Evolutionary conservation across 768 basidiomycete species (phyloP), one percentile per base, ranked within the genome.

Genomic region (Podaxis pistillaris): DNA sequence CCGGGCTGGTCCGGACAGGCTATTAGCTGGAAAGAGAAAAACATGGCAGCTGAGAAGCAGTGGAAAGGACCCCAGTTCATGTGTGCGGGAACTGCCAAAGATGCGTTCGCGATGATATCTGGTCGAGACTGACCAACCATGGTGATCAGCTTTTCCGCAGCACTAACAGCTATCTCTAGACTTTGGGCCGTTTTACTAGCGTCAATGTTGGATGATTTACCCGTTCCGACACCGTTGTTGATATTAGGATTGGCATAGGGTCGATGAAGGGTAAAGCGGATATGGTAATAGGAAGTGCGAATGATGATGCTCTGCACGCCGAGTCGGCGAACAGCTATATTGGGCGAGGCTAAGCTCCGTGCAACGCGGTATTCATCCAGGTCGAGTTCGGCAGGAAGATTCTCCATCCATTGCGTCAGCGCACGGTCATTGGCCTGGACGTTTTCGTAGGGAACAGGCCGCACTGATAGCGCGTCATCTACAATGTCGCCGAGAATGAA

Each of bases 21-120:
- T 68, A 93, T 88, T 54, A 93, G 82, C 68, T 93, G 91, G 76
- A 93, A 93, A n/a, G 90, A 89, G 82, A 93, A 92, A 76, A 93
- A 93, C 87, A 93, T 92, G 54, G 90, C 90, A 19, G 92, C 90
- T 53, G 88, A 88, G 78, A 93, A 93, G 67, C 88, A 85, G 69
- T 94, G 91, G 76, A 89, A 90, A 0, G 91, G 89, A 3, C 87
- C 88, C 87, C 90, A 91, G 67, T 86, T 86, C 83, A 93, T 87
- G 73, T 94, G 91, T 2, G 89, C 90, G 37, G 90, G 90, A 7
- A 91, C 88, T 8, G 88, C 84, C 63, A 87, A 75, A 17, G 87
- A 82, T 13, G 84, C 82, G 58, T 86, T 90, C 40, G 85, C 83
- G 36, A 91, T 77, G 72, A 90, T 89, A 70, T 91, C 91, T 1